Evolutionary conservation across 164 flowering plant genomes (phyloP), one percentile per base, ranked within the genome.

Genomic region (Brasenia schreberi): DNA sequence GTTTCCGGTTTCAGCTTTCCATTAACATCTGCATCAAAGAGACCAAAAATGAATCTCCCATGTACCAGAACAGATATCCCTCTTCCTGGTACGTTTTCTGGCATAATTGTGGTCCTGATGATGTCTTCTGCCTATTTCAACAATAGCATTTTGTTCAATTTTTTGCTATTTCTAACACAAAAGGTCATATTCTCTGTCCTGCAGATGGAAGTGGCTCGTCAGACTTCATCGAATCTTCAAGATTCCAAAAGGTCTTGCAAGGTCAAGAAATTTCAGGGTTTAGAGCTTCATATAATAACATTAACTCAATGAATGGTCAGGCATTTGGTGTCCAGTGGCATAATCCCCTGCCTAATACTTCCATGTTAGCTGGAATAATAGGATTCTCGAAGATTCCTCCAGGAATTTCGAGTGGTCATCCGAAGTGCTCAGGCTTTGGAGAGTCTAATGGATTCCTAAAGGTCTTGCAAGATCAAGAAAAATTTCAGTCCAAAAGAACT

Each of bases 381-480:
- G 77, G 75, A 73, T 69, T 66, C 42, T 6, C 64, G 18, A 67
- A 75, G 67, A 70, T 72, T 67, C 72, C 72, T 5, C 60, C 19
- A 16, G 64, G 70, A 70, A 72, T 53, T 66, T 73, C 85, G 12
- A 12, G 52, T 44, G 52, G 52, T 44, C 52, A 44, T 63, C 7
- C 14, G 6, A 79, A 71, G 49, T 65, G 79, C 74, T 70, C 60
- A 63, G 82, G 80, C 82, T 82, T 83, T 79, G 82, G 81, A 62
- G 94, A 85, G 77, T 81, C 91, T 69, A 71, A 69, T 67, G 72
- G 84, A 80, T 86, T 86, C 87, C 87, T 68, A 63, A 82, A 84
- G 96, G 98, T 91, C 95, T 94, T 89, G 95, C 98, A 90, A 89
- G 97, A 96, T 90, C 97, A 88, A 91, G 99, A 90, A 94, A 89